Base-by-base conservation (phyloP, 2,329 filamentous ascomycete genomes). In the Shiraia sp. region DNA sequence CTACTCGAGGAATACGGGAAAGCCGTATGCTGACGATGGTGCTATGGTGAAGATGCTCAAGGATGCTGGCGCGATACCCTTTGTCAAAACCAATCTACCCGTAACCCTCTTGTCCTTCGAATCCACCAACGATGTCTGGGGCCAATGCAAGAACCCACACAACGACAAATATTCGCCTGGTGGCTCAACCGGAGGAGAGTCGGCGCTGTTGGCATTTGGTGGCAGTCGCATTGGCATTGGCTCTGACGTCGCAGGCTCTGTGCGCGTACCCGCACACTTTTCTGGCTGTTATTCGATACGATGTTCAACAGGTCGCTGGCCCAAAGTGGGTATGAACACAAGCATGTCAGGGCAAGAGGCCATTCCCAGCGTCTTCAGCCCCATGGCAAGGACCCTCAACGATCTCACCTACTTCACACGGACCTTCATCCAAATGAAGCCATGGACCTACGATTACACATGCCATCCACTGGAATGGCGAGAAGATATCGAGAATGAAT, bases 321-420 rank as follows among this genome's bases (percentile, higher is more conserved):
- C 90, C 1, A 95, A 95, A 68, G 79, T 82, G 29, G 90, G 90
- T 8, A 84, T 90, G 65, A 81, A 81, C 47, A 96, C 91, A 0
- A 91, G 87, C 57, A 96, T 96, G 90, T 83, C 88, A 0, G 92
- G 92, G 0, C 90, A 96, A 65, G 92, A 96, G 64, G 91, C 90
- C 1, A 83, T 96, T 23, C 84, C 89, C 1, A 88, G 86, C 50
- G 90, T 96, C 14, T 96, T 91, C 71, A 92, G 88, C 43, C 91
- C 91, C 4, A 96, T 97, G 92, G 82, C 91, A 2, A 80, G 90
- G 38, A 96, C 90, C 0, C 71, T 96, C 44, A 80, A 84, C 49
- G 91, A 96, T 62, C 73, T 96, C 47, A 79, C 79, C 1, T 96
- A 95, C 72, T 96, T 96, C 68, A 88, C 88, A 3, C 82, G 83